Percentiles rank a stretch among this genome's conserved stretches.
phyloP scores from a whole-genome alignment of 73 alveolate species.

The Blepharisma stoltei region DNA sequence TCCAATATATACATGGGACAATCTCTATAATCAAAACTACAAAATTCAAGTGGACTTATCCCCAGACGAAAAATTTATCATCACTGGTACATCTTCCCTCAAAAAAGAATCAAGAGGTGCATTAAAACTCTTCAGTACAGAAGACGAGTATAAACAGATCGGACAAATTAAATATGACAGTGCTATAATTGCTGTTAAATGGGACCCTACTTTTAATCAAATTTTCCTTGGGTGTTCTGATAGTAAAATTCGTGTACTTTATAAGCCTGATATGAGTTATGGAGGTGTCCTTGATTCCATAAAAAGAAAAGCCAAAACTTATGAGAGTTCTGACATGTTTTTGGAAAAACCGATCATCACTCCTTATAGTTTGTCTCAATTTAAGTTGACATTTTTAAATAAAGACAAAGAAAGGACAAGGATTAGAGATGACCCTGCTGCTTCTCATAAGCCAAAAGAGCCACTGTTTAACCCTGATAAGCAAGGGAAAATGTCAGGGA shows the following conservation, averaged over 20 bases:
- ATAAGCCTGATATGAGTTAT: conserved; percentile 44
- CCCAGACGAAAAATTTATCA: conserved; percentile 49
- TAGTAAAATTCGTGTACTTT: conserved; percentile 44
- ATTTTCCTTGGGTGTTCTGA: conserved; percentile 46
- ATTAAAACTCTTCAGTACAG: not conserved
- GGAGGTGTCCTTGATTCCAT: conserved; percentile 36
- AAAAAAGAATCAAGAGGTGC: not conserved
- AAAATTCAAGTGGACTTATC: conserved; percentile 49
- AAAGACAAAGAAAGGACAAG: conserved; percentile 31
- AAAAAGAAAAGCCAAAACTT: not conserved
- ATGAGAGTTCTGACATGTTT: conserved; percentile 4
- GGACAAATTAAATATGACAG: conserved; percentile 27
- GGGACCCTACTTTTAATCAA: conserved; percentile 52
- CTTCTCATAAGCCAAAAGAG: conserved; percentile 32
- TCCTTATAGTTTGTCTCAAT: conserved; percentile 42
- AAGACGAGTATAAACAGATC: not conserved
- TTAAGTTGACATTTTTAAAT: conserved; percentile 22
- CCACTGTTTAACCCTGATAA: conserved; percentile 22
- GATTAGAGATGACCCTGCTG: conserved; percentile 34
- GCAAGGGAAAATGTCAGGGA: conserved; percentile 42
- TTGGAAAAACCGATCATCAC: conserved; percentile 33
- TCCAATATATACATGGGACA: conserved; percentile 58
- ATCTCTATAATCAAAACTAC: conserved; percentile 32
- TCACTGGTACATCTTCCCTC: conserved; percentile 58
- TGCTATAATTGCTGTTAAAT: conserved; percentile 31